Conservation (phyloP, 352 stramenopile species). For the Globisporangium ultimum region DNA sequence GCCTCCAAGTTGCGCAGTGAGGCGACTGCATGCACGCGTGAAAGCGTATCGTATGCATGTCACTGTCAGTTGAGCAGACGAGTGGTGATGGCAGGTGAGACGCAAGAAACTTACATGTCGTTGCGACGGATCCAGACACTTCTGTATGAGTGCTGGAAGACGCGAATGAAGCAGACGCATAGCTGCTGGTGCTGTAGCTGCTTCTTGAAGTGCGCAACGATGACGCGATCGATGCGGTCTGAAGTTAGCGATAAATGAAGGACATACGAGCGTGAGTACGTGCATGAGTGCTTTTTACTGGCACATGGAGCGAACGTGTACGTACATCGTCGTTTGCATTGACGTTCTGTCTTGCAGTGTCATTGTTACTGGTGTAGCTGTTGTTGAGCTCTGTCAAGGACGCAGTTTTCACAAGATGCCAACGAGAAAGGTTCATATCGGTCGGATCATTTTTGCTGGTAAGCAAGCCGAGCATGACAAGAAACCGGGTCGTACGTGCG, state of each 20-base stretch:
- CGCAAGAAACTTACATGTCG: conserved; percentile 27
- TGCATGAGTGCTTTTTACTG: not conserved
- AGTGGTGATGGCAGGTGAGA: not conserved
- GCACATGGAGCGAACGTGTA: no score
- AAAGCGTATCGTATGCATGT: not conserved
- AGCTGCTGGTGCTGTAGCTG: conserved; percentile 8
- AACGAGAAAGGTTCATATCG: no score
- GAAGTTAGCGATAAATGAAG: not conserved
- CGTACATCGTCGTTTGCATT: conserved; percentile 1
- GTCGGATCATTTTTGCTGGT: no score
- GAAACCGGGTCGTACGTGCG: not conserved
- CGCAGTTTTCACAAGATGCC: not conserved
- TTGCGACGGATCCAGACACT: conserved; percentile 23
- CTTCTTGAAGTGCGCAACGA: conserved; percentile 8
- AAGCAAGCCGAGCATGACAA: no score
- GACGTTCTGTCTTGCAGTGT: not conserved
- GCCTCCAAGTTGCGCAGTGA: conserved; percentile 54
- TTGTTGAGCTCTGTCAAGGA: conserved; percentile 4
- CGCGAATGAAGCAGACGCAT: not conserved
- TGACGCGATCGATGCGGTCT: conserved; percentile 23
- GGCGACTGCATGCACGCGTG: conserved; percentile 17
- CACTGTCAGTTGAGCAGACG: not conserved
- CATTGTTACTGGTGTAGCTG: not conserved
- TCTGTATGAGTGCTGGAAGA: not conserved
- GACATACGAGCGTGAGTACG: not conserved